These are phyloP conservation scores for Olyra latifolia DNA, from an alignment of 176 grass and related monocot species.

Conservation along the genomic window DNA sequence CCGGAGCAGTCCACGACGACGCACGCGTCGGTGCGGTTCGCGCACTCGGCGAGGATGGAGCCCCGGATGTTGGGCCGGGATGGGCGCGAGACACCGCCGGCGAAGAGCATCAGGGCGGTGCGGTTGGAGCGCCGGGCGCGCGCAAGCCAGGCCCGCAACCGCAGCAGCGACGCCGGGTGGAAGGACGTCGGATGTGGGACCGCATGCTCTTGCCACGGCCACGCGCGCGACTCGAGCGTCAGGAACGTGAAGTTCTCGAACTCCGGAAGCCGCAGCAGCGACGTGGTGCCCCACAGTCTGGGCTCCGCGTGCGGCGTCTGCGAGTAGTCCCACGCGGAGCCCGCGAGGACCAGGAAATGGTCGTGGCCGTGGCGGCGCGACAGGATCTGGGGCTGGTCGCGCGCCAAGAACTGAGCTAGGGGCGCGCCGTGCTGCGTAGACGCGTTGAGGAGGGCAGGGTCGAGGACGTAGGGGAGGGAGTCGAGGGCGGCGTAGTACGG, in stretches of 20 bases:
- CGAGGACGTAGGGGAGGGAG: slow-evolving; percentile 65
- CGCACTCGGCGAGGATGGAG: slow-evolving; percentile 60
- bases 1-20: slow-evolving; percentile 63
- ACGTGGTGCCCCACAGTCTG: slow-evolving; percentile 59
- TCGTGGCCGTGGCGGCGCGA: slow-evolving; percentile 56
- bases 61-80: slow-evolving; percentile 57
- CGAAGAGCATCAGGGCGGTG: slow-evolving; percentile 67
- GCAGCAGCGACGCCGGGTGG: slow-evolving; percentile 53
- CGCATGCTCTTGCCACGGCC: slow-evolving; percentile 93
- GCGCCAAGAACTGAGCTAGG: slow-evolving; percentile 49
- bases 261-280: slow-evolving; percentile 57
- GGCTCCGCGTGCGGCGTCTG: slow-evolving; percentile 36
- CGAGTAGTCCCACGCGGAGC: slow-evolving; percentile 76
- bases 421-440: slow-evolving; percentile 44
- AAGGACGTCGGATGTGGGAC: slow-evolving; percentile 73
- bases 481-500: slow-evolving; percentile 85
- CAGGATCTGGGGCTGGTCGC: slow-evolving; percentile 41
- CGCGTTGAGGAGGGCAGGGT: slow-evolving; percentile 37
- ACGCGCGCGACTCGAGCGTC: slow-evolving; percentile 54
- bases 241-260: slow-evolving; percentile 73
- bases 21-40: slow-evolving; percentile 48
- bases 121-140: slow-evolving; percentile 44
- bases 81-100: slow-evolving; percentile 35
- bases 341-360: slow-evolving; percentile 67
- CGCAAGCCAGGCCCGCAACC: slow-evolving; percentile 51